Percentiles rank a stretch among this genome's conserved stretches.
Conservation (phyloP, 2,329 filamentous ascomycete species). For the Talaromyces funiculosus region DNA sequence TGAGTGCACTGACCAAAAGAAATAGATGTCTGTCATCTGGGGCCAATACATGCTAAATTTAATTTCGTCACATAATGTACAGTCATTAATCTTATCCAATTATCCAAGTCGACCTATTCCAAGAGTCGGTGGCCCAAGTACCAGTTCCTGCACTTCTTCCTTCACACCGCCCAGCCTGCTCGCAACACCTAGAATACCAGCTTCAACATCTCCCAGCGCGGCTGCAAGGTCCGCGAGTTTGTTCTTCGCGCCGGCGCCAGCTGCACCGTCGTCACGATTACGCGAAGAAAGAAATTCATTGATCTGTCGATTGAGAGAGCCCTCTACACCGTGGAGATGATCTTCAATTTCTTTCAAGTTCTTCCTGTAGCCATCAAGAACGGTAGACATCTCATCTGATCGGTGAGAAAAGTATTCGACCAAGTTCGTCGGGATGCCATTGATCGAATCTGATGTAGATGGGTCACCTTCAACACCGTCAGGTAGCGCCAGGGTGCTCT, state of each 20-base stretch:
- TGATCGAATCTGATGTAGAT: constrained; percentile 37
- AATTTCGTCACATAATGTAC: constrained; percentile 7
- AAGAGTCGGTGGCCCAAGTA: constrained; percentile 36
- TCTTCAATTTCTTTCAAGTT: constrained; percentile 61
- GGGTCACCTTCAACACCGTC: constrained; percentile 40
- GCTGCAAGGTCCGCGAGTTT: constrained; percentile 46
- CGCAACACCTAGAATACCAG: constrained; percentile 59
- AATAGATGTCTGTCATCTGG: background rate
- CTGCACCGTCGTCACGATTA: constrained; percentile 34
- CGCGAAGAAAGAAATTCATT: constrained; percentile 47
- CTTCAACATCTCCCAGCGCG: constrained; percentile 60
- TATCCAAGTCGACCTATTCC: constrained; percentile 23
- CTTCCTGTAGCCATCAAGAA: constrained; percentile 53
- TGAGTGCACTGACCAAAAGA: background rate
- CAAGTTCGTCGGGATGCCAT: constrained; percentile 53
- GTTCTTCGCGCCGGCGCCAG: constrained; percentile 39
- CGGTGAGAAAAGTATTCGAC: constrained; percentile 60
- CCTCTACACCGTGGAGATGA: constrained; percentile 60
- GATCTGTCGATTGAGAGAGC: constrained; percentile 55
- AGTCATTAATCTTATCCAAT: constrained; percentile 1
- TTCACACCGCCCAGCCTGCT: constrained; percentile 54
- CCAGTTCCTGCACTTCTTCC: constrained; percentile 56
- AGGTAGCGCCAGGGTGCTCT: constrained; percentile 44
- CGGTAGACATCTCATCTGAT: constrained; percentile 56
- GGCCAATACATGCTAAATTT: background rate